Percentiles rank a stretch among this genome's conserved stretches.
These are phyloP conservation scores for Phytophthora aleatoria DNA, from an alignment of 352 stramenopile species.

Conservation along the genomic window DNA sequence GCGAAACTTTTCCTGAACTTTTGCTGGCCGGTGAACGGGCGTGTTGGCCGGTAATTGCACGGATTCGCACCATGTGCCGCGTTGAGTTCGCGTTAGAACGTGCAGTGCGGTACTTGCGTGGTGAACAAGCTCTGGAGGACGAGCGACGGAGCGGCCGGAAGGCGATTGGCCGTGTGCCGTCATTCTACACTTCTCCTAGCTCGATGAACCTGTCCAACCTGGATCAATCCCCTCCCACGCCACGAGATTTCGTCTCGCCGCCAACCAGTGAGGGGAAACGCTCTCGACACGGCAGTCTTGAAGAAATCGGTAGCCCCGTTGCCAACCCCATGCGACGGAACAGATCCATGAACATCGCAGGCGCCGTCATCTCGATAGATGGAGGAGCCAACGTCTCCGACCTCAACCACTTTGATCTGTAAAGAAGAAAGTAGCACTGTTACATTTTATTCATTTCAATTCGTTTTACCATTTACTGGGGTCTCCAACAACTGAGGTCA, in stretches of 20 bases:
- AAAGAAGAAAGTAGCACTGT: constrained; percentile 12
- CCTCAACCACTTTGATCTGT: constrained; percentile 52
- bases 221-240: constrained; percentile 46
- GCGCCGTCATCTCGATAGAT: constrained; percentile 86
- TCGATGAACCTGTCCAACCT: constrained; percentile 85
- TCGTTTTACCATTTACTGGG: constrained; percentile 37
- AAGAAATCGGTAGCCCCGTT: constrained; percentile 21
- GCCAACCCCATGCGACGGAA: constrained; percentile 61
- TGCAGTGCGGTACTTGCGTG: constrained; percentile 78
- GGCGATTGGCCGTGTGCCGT: constrained; percentile 78
- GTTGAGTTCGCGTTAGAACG: constrained; percentile 97
- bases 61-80: constrained; percentile 96
- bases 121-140: constrained; percentile 84
- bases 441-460: constrained; percentile 20
- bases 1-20: constrained; percentile 62
- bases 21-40: constrained; percentile 91
- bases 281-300: constrained; percentile 30
- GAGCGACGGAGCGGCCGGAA: constrained; percentile 72
- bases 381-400: constrained; percentile 35
- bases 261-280: constrained; percentile 21
- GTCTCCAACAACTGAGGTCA: constrained; percentile 55
- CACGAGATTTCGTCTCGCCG: constrained; percentile 13
- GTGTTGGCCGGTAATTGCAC: constrained; percentile 93
- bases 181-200: constrained; percentile 88
- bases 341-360: constrained; percentile 79